Conservation (phyloP, 495 filamentous ascomycete species). For the Daldinia caldariorum region DNA sequence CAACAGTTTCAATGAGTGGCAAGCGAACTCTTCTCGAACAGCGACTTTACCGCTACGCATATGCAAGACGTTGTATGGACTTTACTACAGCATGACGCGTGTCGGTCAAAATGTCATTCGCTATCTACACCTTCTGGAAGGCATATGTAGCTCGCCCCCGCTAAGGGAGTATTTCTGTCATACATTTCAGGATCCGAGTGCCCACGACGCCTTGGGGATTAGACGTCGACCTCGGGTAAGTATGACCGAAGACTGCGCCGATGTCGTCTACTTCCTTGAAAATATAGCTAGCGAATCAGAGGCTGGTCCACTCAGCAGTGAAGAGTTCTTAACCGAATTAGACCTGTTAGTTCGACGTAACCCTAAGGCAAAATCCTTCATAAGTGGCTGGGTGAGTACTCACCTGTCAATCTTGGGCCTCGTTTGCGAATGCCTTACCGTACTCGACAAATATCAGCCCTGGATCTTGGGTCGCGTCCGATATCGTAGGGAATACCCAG, state of each 20-base stretch:
- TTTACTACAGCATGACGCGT: background rate
- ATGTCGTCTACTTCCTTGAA: background rate
- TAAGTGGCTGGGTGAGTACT: conserved; percentile 4
- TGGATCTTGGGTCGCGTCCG: background rate
- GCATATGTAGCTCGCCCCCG: conserved; percentile 2
- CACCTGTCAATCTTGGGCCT: conserved; percentile 11
- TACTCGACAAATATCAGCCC: conserved; percentile 4
- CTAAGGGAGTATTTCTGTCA: conserved; percentile 4
- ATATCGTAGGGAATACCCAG: background rate
- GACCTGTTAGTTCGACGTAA: conserved; percentile 6
- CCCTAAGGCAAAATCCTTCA: background rate
- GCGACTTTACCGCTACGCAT: background rate
- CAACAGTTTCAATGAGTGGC: background rate
- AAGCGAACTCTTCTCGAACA: background rate
- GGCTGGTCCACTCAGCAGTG: background rate
- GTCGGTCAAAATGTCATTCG: background rate
- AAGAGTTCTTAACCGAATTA: background rate
- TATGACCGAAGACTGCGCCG: background rate
- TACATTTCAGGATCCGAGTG: background rate
- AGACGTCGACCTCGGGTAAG: background rate
- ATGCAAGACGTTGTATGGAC: background rate
- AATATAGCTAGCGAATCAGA: background rate
- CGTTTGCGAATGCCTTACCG: background rate
- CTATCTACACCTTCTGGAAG: background rate
- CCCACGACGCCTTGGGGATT: background rate